A percentile compares a stretch with the other conserved stretches of the same genome.
phyloP scores from a whole-genome alignment of 345 rosid genomes.

The Clarkia xantiana region DNA sequence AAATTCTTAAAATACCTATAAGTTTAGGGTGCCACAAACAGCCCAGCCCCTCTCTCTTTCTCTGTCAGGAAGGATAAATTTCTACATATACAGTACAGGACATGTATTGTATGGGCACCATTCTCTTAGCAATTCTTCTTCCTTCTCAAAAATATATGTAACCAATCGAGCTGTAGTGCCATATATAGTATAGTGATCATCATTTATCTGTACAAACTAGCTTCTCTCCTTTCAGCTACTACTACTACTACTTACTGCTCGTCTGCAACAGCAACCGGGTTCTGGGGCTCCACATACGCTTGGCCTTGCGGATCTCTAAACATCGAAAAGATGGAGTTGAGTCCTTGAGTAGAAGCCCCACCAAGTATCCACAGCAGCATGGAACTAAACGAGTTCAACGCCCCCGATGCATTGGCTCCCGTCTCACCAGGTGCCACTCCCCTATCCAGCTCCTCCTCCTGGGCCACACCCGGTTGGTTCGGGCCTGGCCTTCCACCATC shows the following conservation, averaged over 20 bases:
- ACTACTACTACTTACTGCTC: conserved; percentile 15
- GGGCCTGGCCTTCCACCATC: too few relatives aligned
- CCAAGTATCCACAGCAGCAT: conserved; percentile 85
- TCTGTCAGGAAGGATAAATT: too few relatives aligned
- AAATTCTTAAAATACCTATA: too few relatives aligned
- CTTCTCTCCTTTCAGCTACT: not conserved
- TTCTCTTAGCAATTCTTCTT: too few relatives aligned
- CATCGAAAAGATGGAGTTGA: conserved; percentile 73
- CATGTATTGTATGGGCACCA: too few relatives aligned
- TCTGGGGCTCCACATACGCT: conserved; percentile 22
- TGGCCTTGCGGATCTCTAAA: conserved; percentile 74
- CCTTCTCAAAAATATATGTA: too few relatives aligned
- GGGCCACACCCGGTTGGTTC: too few relatives aligned
- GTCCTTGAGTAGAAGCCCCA: conserved; percentile 82
- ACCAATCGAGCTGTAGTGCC: too few relatives aligned
- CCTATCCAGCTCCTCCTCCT: conserved; percentile 38
- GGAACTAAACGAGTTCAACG: conserved; percentile 76
- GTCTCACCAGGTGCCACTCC: conserved; percentile 39
- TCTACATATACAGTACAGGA: too few relatives aligned
- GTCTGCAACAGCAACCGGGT: conserved; percentile 17
- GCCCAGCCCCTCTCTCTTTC: too few relatives aligned
- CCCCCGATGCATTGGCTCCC: conserved; percentile 37
- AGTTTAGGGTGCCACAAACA: too few relatives aligned
- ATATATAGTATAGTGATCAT: too few relatives aligned
- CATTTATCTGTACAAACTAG: conserved; percentile 8